Base-by-base conservation (phyloP, 352 stramenopile genomes). In the Pythium chondricola region DNA sequence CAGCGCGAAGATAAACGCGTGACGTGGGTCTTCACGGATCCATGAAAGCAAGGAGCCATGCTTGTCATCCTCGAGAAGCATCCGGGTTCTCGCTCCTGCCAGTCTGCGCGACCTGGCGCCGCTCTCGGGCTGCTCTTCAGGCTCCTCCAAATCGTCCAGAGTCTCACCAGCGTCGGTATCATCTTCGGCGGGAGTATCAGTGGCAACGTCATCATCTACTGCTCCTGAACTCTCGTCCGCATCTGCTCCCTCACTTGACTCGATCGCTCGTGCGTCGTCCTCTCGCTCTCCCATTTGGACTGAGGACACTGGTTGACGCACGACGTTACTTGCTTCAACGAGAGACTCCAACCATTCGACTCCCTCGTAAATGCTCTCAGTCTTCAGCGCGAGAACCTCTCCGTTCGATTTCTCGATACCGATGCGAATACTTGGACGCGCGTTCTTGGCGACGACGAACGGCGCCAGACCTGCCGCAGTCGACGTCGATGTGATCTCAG, bases 281-380 rank as follows among this genome's bases (percentile, higher is more conserved):
- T 58, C 50, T 43, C n/a, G n/a, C n/a, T 50, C 44, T 11, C 40
- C 40, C 24, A 58, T 42, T 2, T 25, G 31, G 0, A 29, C 13
- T 2, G 32, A 26, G 4, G 35, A 42, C 1, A 36, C 41, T 14
- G 36, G 13, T 20, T 40, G 8, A 9, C 42, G 35, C 14, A 51
- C 43, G 2, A 86, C 73, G 9, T 80, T 67, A 40, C 73, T 88
- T 4, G 79, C 79, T 45, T 90, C 75, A 2, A 67, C 82, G 9
- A 90, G 62, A 2, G 74, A 85, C 42, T 92, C 80, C 4, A 92
- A 58, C 80, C 80, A 92, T 47, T 92, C 80, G 27, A 77, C 76
- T 16, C 80, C 80, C 64, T 92, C 80, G 43, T 87, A 87, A 35
- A 89, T 85, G 43, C 70, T 88, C 39, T 92, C 80, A 0, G 77